Percentiles rank a stretch among this genome's conserved stretches.
Evolutionary conservation across 140 eudicot species (phyloP).

Genomic region (Erigeron philadelphicus): DNA sequence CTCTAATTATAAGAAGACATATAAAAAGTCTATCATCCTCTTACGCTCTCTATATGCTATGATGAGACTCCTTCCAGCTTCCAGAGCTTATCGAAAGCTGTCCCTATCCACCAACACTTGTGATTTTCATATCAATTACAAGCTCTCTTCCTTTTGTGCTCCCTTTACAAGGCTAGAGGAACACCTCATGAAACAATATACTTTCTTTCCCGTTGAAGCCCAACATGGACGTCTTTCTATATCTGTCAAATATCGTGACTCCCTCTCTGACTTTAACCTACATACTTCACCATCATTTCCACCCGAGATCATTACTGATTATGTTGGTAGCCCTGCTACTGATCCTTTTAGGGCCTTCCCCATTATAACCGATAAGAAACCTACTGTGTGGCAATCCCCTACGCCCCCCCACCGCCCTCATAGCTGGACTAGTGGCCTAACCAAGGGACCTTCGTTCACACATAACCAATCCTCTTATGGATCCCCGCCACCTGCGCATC

Average conservation of each 20-base stretch:
- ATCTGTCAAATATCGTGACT: slow-evolving; percentile 67
- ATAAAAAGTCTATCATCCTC: slow-evolving; percentile 76
- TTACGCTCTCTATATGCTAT: slow-evolving; percentile 64
- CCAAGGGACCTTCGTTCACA: slow-evolving; percentile 29
- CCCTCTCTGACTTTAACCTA: slow-evolving; percentile 59
- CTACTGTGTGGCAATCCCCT: slow-evolving; percentile 40
- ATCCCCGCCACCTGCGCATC: slow-evolving; percentile 57
- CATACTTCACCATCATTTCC: slow-evolving; percentile 65
- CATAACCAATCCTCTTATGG: slow-evolving; percentile 39
- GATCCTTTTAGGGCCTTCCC: slow-evolving; percentile 86
- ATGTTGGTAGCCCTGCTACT: slow-evolving; percentile 94
- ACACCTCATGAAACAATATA: slow-evolving; percentile 58
- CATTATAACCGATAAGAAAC: slow-evolving; percentile 13
- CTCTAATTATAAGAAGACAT: slow-evolving; percentile 55
- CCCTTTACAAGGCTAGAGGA: slow-evolving; percentile 78
- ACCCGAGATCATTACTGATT: slow-evolving; percentile 78
- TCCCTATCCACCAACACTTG: slow-evolving; percentile 41
- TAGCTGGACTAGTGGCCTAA: slow-evolving; percentile 76
- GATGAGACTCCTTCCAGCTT: slow-evolving; percentile 91
- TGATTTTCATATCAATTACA: slow-evolving; percentile 65
- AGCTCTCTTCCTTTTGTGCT: slow-evolving; percentile 68
- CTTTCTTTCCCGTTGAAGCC: slow-evolving; percentile 70
- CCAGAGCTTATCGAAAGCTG: slow-evolving; percentile 63
- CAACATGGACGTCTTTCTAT: slow-evolving; percentile 75
- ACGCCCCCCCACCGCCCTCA: slow-evolving; percentile 72